phyloP scores from a whole-genome alignment of 352 stramenopile genomes.

The Saprolegnia parasitica region DNA sequence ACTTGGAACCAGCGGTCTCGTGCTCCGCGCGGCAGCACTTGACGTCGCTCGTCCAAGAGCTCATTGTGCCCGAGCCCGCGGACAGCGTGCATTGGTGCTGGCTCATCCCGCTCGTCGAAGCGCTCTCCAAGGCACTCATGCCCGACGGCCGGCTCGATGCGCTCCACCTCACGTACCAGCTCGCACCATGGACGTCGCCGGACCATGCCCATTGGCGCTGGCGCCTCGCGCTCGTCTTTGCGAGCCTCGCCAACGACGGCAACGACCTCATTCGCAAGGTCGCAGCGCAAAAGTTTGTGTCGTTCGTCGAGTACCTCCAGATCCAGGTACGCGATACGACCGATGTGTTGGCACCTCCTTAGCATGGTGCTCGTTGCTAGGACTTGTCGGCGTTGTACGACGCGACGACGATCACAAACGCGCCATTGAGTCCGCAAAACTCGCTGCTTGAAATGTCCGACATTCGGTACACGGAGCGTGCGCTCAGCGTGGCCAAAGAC shows the following conservation, averaged over 20 bases:
- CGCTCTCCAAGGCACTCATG: constrained; percentile 28
- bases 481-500: neutral
- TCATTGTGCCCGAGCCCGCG: constrained; percentile 4
- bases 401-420: neutral
- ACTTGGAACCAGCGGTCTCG: constrained; percentile 25
- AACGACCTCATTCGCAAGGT: constrained; percentile 27
- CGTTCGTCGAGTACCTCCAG: constrained; percentile 19
- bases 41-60: constrained; percentile 13
- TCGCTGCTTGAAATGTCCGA: constrained; percentile 22
- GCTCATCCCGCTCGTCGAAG: constrained; percentile 25
- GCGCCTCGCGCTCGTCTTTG: constrained; percentile 24
- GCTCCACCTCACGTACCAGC: constrained; percentile 19
- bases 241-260: constrained; percentile 24
- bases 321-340: constrained; percentile 10
- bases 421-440: constrained; percentile 4
- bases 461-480: constrained; percentile 12
- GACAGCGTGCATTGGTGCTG: constrained; percentile 18
- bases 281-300: constrained; percentile 25
- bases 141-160: constrained; percentile 26
- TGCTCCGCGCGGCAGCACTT: constrained; percentile 23
- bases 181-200: constrained; percentile 18
- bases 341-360: too few relatives aligned
- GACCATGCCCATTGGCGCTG: constrained; percentile 14
- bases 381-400: constrained; percentile 23
- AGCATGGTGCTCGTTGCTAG: neutral